Evolutionary conservation across 495 filamentous ascomycete species (phyloP).

Genomic region (Penicillium salamii): DNA sequence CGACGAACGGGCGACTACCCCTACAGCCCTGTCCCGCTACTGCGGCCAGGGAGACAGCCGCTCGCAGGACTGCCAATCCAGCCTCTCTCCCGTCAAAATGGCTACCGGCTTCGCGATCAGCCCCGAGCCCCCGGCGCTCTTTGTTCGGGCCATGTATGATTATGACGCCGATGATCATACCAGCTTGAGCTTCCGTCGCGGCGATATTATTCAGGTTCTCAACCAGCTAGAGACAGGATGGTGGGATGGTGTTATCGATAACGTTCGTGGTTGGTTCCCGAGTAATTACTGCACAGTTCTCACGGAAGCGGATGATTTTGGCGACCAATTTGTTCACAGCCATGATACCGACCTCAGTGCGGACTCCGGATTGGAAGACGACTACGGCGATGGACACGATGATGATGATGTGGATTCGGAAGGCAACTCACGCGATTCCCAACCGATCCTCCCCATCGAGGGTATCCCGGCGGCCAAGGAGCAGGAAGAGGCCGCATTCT

Average conservation of each 20-base stretch:
- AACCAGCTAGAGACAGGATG: conserved; percentile 97
- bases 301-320: conserved; percentile 63
- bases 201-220: conserved; percentile 95
- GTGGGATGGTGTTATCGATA: conserved; percentile 95
- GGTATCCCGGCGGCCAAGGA: conserved; percentile 57
- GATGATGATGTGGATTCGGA: conserved; percentile 67
- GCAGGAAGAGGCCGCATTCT: conserved; percentile 89
- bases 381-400: conserved; percentile 65
- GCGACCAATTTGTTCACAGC: conserved; percentile 31
- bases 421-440: conserved; percentile 51
- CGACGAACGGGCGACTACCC: conserved; percentile 39
- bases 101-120: conserved; percentile 58
- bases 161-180: conserved; percentile 96
- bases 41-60: conserved; percentile 31
- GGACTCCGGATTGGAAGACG: conserved; percentile 58
- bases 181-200: conserved; percentile 91
- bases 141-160: conserved; percentile 94
- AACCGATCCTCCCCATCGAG: conserved; percentile 64
- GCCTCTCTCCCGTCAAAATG: conserved; percentile 32
- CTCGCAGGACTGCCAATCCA: conserved; percentile 29
- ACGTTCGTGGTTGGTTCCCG: conserved; percentile 94
- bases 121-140: conserved; percentile 72
- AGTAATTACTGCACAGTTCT: conserved; percentile 96
- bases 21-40: conserved; percentile 31
- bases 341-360: conserved; percentile 54